Base-by-base conservation (phyloP, 768 basidiomycete species). In the Mycena floridula region DNA sequence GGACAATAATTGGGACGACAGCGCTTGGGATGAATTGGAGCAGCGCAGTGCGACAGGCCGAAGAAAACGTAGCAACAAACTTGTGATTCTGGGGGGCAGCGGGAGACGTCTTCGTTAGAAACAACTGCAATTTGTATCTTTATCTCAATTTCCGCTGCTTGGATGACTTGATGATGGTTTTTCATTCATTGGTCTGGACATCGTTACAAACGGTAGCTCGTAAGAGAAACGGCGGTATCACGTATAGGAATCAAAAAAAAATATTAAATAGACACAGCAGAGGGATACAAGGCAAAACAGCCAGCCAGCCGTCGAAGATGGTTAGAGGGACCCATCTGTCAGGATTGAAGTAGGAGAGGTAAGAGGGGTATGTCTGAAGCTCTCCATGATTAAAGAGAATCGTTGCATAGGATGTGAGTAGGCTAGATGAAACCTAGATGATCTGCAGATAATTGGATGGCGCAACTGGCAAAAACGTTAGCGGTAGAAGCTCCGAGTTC, bases 391-490 rank as follows among this genome's bases (percentile, higher is more conserved):
- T 35, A 35, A 35, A 35, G 32, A 35, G 32, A 35, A 35, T 35
- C 9, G 38, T 39, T 22, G 38, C n/a, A 39, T 39, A 20, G 38
- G 23, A 38, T 38, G 12, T 20, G 9, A n/a, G n/a, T 15, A 39
- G 18, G 15, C 38, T 22, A 39, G 18, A 39, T 24, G 18, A 13
- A 13, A 20, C 38, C 74, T 71, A 84, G 56, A 88, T 79, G 57
- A 88, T 74, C 63, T 87, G 85, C 37, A 90, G 76, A 64, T 89
- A 90, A 65, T 89, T 89, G 51, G 88, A 89, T 46, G 87, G 87
- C 44, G 85, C 86, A 59, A 89, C 86, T 89, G 60, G 6, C 44
- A 12, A 40, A 44, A 40, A 42, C 37, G 21, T 23, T 15, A 30
- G 43, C 9, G 18, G 24, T 6, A 15, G 16, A 13, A 27, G 28